Percentiles rank a stretch among this genome's conserved stretches.
phyloP scores from a whole-genome alignment of 2,329 filamentous ascomycete genomes.

The Trichoderma atrobrunneum region DNA sequence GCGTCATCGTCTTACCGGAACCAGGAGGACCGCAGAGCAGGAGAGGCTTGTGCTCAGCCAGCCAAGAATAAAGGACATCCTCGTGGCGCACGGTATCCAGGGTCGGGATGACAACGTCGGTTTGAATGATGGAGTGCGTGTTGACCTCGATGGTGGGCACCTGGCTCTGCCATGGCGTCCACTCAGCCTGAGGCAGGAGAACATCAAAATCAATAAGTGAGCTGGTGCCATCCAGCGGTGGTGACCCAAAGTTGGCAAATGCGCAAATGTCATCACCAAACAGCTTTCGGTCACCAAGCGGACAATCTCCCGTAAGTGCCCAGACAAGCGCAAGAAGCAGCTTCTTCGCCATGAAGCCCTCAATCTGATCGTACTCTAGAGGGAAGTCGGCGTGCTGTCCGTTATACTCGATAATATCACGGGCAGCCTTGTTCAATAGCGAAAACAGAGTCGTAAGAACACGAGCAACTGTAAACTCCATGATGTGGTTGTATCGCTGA shows the following conservation, averaged over 20 bases:
- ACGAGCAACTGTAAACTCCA: slow-evolving; percentile 93
- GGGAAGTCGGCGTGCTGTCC: slow-evolving; percentile 91
- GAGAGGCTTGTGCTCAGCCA: slow-evolving; percentile 96
- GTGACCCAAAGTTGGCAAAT: slow-evolving; percentile 81
- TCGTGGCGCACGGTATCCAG: slow-evolving; percentile 96
- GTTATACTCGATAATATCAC: slow-evolving; percentile 94
- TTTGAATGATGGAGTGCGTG: slow-evolving; percentile 96
- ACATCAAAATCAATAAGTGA: slow-evolving; percentile 97
- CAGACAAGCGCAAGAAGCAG: slow-evolving; percentile 88
- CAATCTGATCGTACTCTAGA: slow-evolving; percentile 83
- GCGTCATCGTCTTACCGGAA: slow-evolving; percentile 99
- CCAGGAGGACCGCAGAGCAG: slow-evolving; percentile 95
- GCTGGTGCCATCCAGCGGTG: slow-evolving; percentile 70
- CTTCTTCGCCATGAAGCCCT: slow-evolving; percentile 90
- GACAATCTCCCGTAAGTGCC: slow-evolving; percentile 94
- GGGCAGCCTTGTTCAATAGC: slow-evolving; percentile 87
- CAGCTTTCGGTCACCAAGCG: slow-evolving; percentile 77
- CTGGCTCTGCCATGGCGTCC: slow-evolving; percentile 90
- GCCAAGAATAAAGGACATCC: slow-evolving; percentile 98
- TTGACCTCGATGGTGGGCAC: slow-evolving; percentile 96
- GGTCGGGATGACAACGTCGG: slow-evolving; percentile 97
- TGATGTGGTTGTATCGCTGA: slow-evolving; percentile 84
- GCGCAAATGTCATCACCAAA: slow-evolving; percentile 85
- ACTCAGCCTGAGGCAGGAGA: slow-evolving; percentile 79
- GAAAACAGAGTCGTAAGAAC: slow-evolving; percentile 93